Conservation (phyloP, 768 basidiomycete species). For the Tylopilus vinaceipallidus region DNA sequence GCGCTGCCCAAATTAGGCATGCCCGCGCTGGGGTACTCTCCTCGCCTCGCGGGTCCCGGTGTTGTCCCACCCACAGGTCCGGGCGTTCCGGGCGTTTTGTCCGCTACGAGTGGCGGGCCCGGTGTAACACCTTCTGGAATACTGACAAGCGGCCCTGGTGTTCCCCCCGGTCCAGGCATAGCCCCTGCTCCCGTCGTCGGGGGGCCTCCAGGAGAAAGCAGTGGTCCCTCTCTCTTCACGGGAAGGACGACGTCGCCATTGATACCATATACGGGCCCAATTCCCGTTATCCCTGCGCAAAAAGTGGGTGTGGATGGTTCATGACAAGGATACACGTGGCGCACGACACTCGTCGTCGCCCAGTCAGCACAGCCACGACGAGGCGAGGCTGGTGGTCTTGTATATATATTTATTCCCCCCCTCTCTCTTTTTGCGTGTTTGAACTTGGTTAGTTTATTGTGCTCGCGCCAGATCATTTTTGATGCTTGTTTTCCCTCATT, state of each 20-base stretch:
- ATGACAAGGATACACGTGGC: too few species aligned
- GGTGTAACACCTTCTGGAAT: constrained; percentile 25
- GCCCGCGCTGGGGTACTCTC: constrained; percentile 25
- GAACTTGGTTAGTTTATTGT: too few species aligned
- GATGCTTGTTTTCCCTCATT: too few species aligned
- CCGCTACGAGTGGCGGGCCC: constrained; percentile 13
- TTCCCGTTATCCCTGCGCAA: too few species aligned
- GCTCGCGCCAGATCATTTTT: too few species aligned
- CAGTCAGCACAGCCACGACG: too few species aligned
- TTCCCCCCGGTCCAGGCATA: constrained; percentile 29
- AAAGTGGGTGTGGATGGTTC: too few species aligned
- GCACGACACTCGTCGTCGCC: too few species aligned
- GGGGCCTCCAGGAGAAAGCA: constrained; percentile 10
- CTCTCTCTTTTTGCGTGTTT: too few species aligned
- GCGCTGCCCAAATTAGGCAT: constrained; percentile 30
- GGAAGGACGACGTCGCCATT: constrained; percentile 23
- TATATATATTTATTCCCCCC: too few species aligned
- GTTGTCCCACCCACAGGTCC: constrained; percentile 29
- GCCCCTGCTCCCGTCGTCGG: constrained; percentile 18
- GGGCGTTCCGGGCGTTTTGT: constrained; percentile 26
- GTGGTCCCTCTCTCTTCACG: constrained; percentile 9
- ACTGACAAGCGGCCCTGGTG: constrained; percentile 29
- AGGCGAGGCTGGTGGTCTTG: too few species aligned
- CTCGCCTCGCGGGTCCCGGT: constrained; percentile 31
- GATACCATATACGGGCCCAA: constrained; percentile 17